These are phyloP conservation scores for Pseudopediastrum boryanum DNA, from an alignment of 139 green algal species.

Conservation along the genomic window DNA sequence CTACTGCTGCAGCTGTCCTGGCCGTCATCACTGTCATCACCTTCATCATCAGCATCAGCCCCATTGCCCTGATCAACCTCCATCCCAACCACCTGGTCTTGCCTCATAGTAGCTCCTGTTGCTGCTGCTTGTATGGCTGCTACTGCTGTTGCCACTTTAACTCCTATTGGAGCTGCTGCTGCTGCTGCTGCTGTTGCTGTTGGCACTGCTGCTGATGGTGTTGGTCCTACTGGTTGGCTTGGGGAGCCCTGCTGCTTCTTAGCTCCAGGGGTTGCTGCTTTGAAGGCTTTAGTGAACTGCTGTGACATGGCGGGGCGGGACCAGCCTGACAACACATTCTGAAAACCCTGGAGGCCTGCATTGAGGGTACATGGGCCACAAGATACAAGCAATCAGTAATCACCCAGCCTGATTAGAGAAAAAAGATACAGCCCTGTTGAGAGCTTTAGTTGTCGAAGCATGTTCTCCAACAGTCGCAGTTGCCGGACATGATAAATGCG, in stretches of 20 bases:
- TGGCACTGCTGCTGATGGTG: not conserved
- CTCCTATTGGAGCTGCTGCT: not conserved
- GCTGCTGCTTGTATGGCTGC: conserved; percentile 9
- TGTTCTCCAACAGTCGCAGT: too few relatives aligned
- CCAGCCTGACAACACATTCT: conserved; percentile 29
- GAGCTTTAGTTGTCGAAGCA: too few relatives aligned
- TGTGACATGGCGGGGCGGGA: not conserved
- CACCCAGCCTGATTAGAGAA: too few relatives aligned
- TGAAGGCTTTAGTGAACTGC: conserved; percentile 27
- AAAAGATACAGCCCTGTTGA: too few relatives aligned
- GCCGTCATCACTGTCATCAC: too few relatives aligned
- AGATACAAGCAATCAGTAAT: too few relatives aligned
- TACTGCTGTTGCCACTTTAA: conserved; percentile 19
- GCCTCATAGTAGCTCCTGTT: not conserved
- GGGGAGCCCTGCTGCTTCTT: not conserved
- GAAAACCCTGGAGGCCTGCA: conserved; percentile 26
- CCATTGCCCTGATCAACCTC: not conserved
- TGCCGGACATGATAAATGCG: too few relatives aligned
- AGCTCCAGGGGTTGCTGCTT: conserved; percentile 3
- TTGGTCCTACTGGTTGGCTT: conserved; percentile 6
- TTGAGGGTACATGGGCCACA: too few relatives aligned
- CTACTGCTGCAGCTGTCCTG: too few relatives aligned
- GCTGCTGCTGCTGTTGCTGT: conserved; percentile 8
- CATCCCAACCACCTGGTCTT: not conserved
- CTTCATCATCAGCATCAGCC: not conserved